phyloP scores from a whole-genome alignment of 1,284 basidiomycete genomes.

The Malassezia slooffiae region DNA sequence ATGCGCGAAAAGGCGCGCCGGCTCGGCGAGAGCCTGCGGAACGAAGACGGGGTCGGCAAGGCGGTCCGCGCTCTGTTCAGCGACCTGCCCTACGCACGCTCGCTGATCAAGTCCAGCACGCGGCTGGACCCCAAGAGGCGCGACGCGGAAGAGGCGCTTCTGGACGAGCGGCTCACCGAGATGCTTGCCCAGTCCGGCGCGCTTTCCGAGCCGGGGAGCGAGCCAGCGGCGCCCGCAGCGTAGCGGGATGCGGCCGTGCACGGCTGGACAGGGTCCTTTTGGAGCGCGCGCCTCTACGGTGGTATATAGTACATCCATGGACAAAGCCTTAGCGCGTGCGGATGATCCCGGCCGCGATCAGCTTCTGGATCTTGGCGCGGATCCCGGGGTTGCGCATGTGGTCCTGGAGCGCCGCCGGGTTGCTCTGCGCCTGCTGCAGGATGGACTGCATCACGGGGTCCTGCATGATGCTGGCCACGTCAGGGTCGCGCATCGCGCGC shows the following conservation, averaged over 20 bases:
- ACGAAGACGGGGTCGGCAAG: slow-evolving; percentile 49
- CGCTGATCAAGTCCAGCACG: neutral
- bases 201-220: too few species aligned
- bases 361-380: slow-evolving; percentile 74
- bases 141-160: too few species aligned
- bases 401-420: slow-evolving; percentile 81
- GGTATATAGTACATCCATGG: slow-evolving; percentile 3
- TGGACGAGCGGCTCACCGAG: too few species aligned
- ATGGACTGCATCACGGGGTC: slow-evolving; percentile 56
- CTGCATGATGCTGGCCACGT: slow-evolving; percentile 63
- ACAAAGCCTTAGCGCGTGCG: slow-evolving; percentile 33
- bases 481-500: slow-evolving; percentile 93
- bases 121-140: too few species aligned
- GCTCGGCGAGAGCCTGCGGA: slow-evolving; percentile 53
- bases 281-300: too few species aligned
- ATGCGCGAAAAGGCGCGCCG: slow-evolving; percentile 70
- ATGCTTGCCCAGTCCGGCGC: too few species aligned
- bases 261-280: too few species aligned
- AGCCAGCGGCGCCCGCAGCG: too few species aligned
- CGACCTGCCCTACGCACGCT: slow-evolving; percentile 36
- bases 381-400: slow-evolving; percentile 85
- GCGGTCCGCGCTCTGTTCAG: slow-evolving; percentile 39
- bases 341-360: slow-evolving; percentile 88
- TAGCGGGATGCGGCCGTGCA: too few species aligned
- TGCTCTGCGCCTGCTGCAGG: slow-evolving; percentile 79